phyloP scores from a whole-genome alignment of 306 rosid genomes.

The Morella rubra region DNA sequence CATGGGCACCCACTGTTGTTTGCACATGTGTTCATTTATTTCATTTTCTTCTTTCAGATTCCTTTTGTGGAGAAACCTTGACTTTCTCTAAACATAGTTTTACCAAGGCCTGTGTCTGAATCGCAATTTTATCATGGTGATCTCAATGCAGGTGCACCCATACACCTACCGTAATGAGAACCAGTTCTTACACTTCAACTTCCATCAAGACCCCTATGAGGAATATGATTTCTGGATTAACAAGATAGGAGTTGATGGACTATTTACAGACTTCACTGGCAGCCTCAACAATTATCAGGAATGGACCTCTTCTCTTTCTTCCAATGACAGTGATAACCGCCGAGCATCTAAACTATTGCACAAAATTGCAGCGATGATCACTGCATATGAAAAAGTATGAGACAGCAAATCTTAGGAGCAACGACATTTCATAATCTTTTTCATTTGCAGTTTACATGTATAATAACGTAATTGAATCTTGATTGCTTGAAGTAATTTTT shows the following conservation, averaged over 20 bases:
- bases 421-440: neutral
- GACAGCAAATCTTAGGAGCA: neutral
- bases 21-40: neutral
- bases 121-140: conserved; percentile 6
- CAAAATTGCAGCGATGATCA: conserved; percentile 52
- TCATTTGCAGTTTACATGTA: conserved; percentile 2
- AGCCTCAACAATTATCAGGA: conserved; percentile 72
- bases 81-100: neutral
- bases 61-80: neutral
- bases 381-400: conserved; percentile 32
- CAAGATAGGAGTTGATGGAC: conserved; percentile 75
- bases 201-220: conserved; percentile 67
- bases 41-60: conserved; percentile 12
- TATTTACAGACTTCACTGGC: conserved; percentile 90
- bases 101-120: conserved; percentile 4
- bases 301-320: conserved; percentile 43
- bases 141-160: conserved; percentile 77
- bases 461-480: neutral
- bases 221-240: conserved; percentile 83
- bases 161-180: conserved; percentile 80
- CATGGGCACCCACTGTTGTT: neutral
- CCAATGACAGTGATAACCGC: conserved; percentile 20
- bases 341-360: conserved; percentile 55
- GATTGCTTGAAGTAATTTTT: neutral
- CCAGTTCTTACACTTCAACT: conserved; percentile 53